A percentile compares a stretch with the other conserved stretches of the same genome.
Evolutionary conservation across 2,329 filamentous ascomycete genomes (phyloP).

Genomic region (Calonectria montana): DNA sequence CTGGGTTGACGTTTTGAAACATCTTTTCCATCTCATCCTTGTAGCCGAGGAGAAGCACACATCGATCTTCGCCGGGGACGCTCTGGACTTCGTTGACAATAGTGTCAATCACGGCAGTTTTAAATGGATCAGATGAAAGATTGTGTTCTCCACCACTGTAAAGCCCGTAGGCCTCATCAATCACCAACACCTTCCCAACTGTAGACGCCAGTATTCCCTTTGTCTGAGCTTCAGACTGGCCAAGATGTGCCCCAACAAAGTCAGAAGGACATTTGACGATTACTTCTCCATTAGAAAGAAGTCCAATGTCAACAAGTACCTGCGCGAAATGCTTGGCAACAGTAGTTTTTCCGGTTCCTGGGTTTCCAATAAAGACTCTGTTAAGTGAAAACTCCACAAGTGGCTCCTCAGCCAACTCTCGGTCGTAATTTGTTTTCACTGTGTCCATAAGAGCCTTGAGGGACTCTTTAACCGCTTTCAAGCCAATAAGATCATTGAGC

Average conservation of each 20-base stretch:
- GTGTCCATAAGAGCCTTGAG: conserved; percentile 69
- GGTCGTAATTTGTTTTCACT: conserved; percentile 71
- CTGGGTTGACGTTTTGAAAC: conserved; percentile 81
- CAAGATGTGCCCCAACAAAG: conserved; percentile 73
- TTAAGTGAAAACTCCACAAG: conserved; percentile 73
- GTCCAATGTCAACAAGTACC: conserved; percentile 74
- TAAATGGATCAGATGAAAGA: conserved; percentile 56
- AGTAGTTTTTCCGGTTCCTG: conserved; percentile 82
- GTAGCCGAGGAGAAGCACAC: conserved; percentile 79
- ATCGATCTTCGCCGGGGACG: conserved; percentile 76
- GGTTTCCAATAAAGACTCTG: conserved; percentile 75
- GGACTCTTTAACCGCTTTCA: conserved; percentile 71
- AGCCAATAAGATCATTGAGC: conserved; percentile 68
- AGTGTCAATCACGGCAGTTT: conserved; percentile 76
- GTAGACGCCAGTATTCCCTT: conserved; percentile 77
- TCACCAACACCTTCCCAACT: conserved; percentile 79
- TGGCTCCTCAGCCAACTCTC: conserved; percentile 72
- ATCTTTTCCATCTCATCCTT: conserved; percentile 75
- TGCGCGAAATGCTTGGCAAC: conserved; percentile 79
- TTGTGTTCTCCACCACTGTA: conserved; percentile 51
- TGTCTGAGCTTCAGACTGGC: conserved; percentile 76
- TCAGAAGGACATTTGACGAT: conserved; percentile 79
- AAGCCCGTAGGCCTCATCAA: conserved; percentile 83
- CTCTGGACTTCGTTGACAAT: conserved; percentile 80
- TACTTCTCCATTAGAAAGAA: conserved; percentile 77